Evolutionary conservation across 257 asterid genomes (phyloP).

Genomic region (Solanum infundibuliforme): DNA sequence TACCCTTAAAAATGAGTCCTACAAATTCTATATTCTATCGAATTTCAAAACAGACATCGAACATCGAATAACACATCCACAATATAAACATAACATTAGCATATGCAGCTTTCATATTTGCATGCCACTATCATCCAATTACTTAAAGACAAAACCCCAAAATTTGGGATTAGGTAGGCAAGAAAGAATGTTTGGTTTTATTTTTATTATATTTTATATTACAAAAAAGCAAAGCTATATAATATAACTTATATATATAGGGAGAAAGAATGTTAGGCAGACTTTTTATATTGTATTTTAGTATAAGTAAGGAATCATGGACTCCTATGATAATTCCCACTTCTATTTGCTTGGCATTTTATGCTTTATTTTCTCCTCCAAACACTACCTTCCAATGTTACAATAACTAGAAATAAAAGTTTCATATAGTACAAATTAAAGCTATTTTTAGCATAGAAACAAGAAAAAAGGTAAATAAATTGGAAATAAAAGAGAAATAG

Average conservation of each 20-base stretch:
- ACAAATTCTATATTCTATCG: rapidly evolving
- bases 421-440: not conserved
- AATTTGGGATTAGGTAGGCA: constrained; percentile 6
- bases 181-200: constrained; percentile 4
- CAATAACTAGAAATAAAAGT: not conserved
- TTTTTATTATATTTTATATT: not conserved
- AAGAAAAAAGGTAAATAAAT: not conserved
- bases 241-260: constrained; percentile 11
- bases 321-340: constrained; percentile 57
- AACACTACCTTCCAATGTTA: not conserved
- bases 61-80: not conserved
- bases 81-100: not conserved
- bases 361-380: constrained; percentile 24
- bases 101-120: constrained; percentile 23
- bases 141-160: constrained; percentile 17
- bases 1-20: not conserved
- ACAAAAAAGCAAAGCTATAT: not conserved
- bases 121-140: constrained; percentile 32
- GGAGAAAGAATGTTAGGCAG: constrained; percentile 48
- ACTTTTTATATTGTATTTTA: constrained; percentile 10
- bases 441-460: not conserved
- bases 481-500: not conserved
- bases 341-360: constrained; percentile 53
- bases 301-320: constrained; percentile 37
- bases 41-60: not conserved